Evolutionary conservation across 2,329 filamentous ascomycete genomes (phyloP).

Genomic region (Corynespora cassiicola): DNA sequence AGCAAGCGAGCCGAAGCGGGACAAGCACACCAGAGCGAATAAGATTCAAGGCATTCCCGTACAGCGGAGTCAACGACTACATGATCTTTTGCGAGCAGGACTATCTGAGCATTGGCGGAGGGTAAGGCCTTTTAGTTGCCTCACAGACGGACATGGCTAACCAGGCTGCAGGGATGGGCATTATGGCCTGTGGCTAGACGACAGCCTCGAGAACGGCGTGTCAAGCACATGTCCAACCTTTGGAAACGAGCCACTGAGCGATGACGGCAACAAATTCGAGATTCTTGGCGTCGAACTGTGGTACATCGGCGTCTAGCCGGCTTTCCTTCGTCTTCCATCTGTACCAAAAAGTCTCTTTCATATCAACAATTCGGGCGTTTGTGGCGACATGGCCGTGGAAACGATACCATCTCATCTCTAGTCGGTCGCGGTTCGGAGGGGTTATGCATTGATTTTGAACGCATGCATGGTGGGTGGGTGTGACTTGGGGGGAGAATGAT

Average conservation of each 20-base stretch:
- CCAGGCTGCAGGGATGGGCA: conserved; percentile 69
- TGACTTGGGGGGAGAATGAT: too few relatives aligned
- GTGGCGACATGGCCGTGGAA: too few relatives aligned
- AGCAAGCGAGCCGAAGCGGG: conserved; percentile 48
- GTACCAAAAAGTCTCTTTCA: too few relatives aligned
- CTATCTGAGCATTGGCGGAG: conserved; percentile 86
- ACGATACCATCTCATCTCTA: too few relatives aligned
- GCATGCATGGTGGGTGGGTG: too few relatives aligned
- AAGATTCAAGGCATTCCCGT: conserved; percentile 96
- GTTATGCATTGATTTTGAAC: too few relatives aligned
- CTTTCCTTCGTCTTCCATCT: conserved; percentile 12
- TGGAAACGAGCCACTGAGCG: conserved; percentile 91
- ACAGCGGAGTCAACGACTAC: conserved; percentile 95
- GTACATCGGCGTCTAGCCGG: conserved; percentile 86
- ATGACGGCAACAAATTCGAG: conserved; percentile 90
- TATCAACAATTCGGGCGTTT: too few relatives aligned
- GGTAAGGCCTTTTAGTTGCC: conserved; percentile 48
- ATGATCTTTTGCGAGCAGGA: conserved; percentile 90
- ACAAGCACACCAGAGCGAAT: conserved; percentile 74
- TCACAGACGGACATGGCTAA: conserved; percentile 6
- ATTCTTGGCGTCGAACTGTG: conserved; percentile 91
- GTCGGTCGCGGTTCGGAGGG: too few relatives aligned
- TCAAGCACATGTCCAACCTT: conserved; percentile 89
- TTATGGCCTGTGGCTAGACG: conserved; percentile 93
- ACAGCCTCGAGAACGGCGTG: conserved; percentile 81